These are phyloP conservation scores for Rhynchospora breviuscula DNA, from an alignment of 176 grass and related monocot genomes.

Conservation along the genomic window DNA sequence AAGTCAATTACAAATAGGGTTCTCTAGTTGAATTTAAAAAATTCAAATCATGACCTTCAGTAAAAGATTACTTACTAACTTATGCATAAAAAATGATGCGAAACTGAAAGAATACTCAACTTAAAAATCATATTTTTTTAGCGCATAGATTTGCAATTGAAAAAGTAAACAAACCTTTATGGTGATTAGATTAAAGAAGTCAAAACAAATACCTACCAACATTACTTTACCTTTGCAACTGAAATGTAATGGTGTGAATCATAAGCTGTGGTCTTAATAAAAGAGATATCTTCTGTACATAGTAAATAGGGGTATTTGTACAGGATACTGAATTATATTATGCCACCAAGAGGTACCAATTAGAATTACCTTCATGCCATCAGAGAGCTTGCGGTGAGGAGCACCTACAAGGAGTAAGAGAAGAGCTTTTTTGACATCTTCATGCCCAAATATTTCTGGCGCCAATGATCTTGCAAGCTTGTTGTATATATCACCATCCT, in stretches of 20 bases:
- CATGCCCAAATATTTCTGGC: conserved; percentile 99
- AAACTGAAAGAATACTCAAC: not conserved
- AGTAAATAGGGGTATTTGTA: not conserved
- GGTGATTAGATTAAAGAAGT: not conserved
- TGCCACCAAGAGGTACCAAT: not conserved
- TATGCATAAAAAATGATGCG: not conserved
- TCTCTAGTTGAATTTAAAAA: not conserved
- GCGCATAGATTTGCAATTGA: not conserved
- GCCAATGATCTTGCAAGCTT: conserved; percentile 84
- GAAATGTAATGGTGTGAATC: not conserved
- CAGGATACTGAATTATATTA: not conserved
- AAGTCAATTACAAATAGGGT: not conserved
- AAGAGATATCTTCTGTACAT: not conserved
- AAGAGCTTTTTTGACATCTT: conserved; percentile 96
- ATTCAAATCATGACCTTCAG: not conserved
- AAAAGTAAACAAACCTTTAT: not conserved
- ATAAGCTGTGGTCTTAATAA: not conserved
- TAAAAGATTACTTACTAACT: not conserved
- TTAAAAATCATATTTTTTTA: not conserved
- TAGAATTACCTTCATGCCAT: conserved; percentile 92
- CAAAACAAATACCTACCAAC: not conserved
- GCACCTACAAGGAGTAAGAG: conserved; percentile 88
- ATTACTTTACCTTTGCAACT: not conserved
- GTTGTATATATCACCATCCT: conserved; percentile 96
- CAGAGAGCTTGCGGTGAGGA: conserved; percentile 81